Evolutionary conservation across 257 asterid species (phyloP).

Genomic region (Penstemon newberryi): DNA sequence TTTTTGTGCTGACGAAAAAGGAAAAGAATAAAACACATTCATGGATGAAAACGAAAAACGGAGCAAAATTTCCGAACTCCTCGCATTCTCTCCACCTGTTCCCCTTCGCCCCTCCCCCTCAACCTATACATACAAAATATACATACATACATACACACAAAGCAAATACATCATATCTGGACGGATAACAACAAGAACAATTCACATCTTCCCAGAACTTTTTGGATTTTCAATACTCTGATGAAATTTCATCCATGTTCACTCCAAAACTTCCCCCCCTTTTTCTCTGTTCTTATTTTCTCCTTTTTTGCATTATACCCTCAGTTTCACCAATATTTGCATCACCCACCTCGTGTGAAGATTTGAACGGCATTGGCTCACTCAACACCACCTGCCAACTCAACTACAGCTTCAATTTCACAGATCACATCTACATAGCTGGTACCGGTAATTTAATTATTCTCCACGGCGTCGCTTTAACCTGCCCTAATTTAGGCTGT

Average conservation of each 20-base stretch:
- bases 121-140: conserved; percentile 16
- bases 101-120: conserved; percentile 20
- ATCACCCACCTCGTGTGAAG: conserved; percentile 44
- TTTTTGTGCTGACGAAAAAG: conserved; percentile 13
- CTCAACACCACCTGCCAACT: conserved; percentile 82
- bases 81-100: conserved; percentile 52
- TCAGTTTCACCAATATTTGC: conserved; percentile 14
- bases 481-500: conserved; percentile 59
- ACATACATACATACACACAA: conserved; percentile 7
- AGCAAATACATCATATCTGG: background rate
- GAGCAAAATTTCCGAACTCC: conserved; percentile 36
- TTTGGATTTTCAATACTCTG: conserved; percentile 16
- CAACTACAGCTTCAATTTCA: conserved; percentile 59
- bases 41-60: conserved; percentile 41
- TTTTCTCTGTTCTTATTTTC: conserved; percentile 3
- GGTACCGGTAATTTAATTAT: conserved; percentile 60
- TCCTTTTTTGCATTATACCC: conserved; percentile 20
- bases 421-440: conserved; percentile 43
- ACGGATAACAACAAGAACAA: background rate
- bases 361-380: conserved; percentile 71
- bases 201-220: background rate
- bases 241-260: conserved; percentile 43
- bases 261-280: conserved; percentile 10
- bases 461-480: conserved; percentile 57
- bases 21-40: conserved; percentile 4